Conservation (phyloP, 768 basidiomycete species). For the Phaffia australis region DNA sequence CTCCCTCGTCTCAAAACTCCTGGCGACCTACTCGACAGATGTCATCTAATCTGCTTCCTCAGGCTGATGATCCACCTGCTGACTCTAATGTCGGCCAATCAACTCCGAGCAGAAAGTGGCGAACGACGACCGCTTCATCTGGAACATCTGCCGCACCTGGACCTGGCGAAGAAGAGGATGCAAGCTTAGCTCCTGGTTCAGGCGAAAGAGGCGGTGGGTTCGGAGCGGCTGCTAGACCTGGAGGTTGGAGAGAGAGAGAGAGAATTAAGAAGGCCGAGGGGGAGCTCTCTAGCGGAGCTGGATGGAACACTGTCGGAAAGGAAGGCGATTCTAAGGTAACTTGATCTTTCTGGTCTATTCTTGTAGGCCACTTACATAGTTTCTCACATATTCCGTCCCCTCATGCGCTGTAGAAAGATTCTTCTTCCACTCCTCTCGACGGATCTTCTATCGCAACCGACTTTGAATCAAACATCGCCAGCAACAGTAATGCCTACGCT, state of each 20-base stretch:
- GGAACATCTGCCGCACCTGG: slow-evolving; percentile 4
- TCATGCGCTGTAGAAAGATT: not conserved
- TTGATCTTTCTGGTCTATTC: not conserved
- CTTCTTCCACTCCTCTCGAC: not conserved
- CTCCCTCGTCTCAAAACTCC: slow-evolving; percentile 22
- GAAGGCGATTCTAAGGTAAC: slow-evolving; percentile 10
- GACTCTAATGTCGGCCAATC: slow-evolving; percentile 6
- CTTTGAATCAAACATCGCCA: slow-evolving; percentile 3
- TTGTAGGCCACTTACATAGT: not conserved
- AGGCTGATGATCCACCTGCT: not conserved
- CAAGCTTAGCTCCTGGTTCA: not conserved
- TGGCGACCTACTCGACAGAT: slow-evolving; percentile 23
- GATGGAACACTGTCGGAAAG: slow-evolving; percentile 20
- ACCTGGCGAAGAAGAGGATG: not conserved
- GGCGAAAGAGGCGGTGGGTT: slow-evolving; percentile 11
- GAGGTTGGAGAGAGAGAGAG: slow-evolving; percentile 26
- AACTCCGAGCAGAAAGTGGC: slow-evolving; percentile 9
- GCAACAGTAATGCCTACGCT: slow-evolving; percentile 22
- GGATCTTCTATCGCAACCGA: not conserved
- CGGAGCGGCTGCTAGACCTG: slow-evolving; percentile 6
- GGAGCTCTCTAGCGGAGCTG: slow-evolving; percentile 15
- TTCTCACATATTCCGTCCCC: not conserved
- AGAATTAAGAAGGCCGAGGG: slow-evolving; percentile 23
- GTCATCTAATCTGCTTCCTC: slow-evolving; percentile 18
- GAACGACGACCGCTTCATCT: slow-evolving; percentile 7